Base-by-base conservation (phyloP, 441 rosid genomes). In the Eruca vesicaria region DNA sequence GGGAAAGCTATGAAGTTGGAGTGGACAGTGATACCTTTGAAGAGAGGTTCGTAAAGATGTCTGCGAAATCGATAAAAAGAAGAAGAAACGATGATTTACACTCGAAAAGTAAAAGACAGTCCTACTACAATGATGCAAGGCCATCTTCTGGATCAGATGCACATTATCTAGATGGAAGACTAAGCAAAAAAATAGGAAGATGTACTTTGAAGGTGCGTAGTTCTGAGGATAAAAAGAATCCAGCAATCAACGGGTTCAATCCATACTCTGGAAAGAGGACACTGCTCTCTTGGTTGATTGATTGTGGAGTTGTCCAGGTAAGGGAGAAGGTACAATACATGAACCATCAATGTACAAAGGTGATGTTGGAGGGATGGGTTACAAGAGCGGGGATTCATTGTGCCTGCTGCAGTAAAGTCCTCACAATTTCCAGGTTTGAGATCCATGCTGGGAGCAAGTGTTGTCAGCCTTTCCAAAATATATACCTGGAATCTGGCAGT, bases 361-460 rank as follows among this genome's bases (percentile, higher is more conserved):
- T 85, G 66, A 85, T 96, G 90, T 80, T 93, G 78, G 97, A 96
- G 85, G 99, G 99, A 71, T 93, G 97, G 99, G 79, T 93, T 71
- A 89, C 98, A 2, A 82, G 93, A 75, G 94, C 88, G 59, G 99
- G 99, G 38, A 86, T 96, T 80, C 97, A 91, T 66, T 96, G 99
- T 82, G 97, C 88, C 73, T 96, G 99, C 84, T 96, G 99, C 80
- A 90, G 96, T 82, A 93, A 96, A 81, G 88, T 93, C 72, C 91
- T 93, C 67, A 80, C 93, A 10, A 84, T 91, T 72, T 87, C 91
- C 23, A 93, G 88, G 80, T 96, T 96, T 84, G 99, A 93, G 88
- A 87, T 91, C 72, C 99, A 96, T 81, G 99, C 99, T 6, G 98
- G 99, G 72, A 93, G 98, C 87, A 96, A 91, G 79, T 76, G 83